phyloP scores from a whole-genome alignment of 2,329 filamentous ascomycete genomes.

The Truncatella angustata region DNA sequence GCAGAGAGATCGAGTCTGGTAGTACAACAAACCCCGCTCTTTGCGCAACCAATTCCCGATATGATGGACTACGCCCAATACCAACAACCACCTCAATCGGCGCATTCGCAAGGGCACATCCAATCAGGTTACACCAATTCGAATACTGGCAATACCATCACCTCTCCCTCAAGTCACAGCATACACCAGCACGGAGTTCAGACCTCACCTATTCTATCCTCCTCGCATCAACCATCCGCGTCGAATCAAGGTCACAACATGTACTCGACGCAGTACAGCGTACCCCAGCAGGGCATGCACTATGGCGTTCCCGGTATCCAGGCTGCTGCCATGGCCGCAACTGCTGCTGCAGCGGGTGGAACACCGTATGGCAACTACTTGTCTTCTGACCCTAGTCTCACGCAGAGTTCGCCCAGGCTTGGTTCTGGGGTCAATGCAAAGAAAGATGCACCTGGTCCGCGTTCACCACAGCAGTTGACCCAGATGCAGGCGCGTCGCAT shows the following conservation, averaged over 20 bases:
- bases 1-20: constrained; percentile 27
- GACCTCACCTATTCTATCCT: constrained; percentile 76
- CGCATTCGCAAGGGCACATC: constrained; percentile 57
- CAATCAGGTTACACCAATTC: constrained; percentile 62
- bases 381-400: constrained; percentile 66
- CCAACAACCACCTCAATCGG: constrained; percentile 66
- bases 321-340: constrained; percentile 88
- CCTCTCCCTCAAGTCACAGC: constrained; percentile 70
- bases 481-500: constrained; percentile 65
- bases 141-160: constrained; percentile 57
- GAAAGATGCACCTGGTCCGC: constrained; percentile 67
- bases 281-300: constrained; percentile 72
- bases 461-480: constrained; percentile 73
- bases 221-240: constrained; percentile 68
- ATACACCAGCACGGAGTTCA: constrained; percentile 67
- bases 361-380: constrained; percentile 65
- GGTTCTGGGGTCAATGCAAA: constrained; percentile 61
- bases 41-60: constrained; percentile 29
- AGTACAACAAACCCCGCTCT: constrained; percentile 27
- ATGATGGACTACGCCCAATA: constrained; percentile 76
- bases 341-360: constrained; percentile 85
- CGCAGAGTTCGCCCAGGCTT: constrained; percentile 76
- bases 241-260: constrained; percentile 69
- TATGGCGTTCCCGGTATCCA: constrained; percentile 83
- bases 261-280: constrained; percentile 77